Base-by-base conservation (phyloP, 2,329 filamentous ascomycete species). In the Nectriaceae sp. region DNA sequence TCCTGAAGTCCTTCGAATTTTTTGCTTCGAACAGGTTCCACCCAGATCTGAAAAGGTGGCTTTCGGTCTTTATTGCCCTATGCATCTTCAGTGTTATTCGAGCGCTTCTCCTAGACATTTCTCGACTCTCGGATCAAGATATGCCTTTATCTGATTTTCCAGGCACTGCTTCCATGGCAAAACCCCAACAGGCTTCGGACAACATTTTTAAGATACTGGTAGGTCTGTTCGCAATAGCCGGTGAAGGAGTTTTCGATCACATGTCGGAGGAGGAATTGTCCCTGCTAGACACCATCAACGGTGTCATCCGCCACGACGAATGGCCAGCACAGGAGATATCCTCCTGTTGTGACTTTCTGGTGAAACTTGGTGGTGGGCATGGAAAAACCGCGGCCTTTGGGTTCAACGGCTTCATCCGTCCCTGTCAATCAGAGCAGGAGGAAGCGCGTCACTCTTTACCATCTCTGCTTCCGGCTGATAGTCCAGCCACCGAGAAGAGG, bases 71-170 rank as follows among this genome's bases (percentile, higher is more conserved):
- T 50, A 68, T 79, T 42, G 76, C 80, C 11, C 63, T 84, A 16
- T 82, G 80, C 61, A 76, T 84, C n/a, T 82, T 84, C 57, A 83
- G 79, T 59, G 69, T 79, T 21, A 72, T 77, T 18, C 74, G 75
- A 41, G 78, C 78, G 1, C 70, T 84, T 2, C 65, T 83, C 4
- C 67, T 75, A 15, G 77, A 81, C 46, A 66, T 78, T 40, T 49
- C 61, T 20, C 15, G 49, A 20, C 52, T 52, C 16, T 56, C 54
- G 29, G 44, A 55, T 26, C 43, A 58, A 31, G 46, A 46, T 18
- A 40, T 48, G 45, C 36, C 51, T 40, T 20, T 40, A 35, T 46
- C 52, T 22, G 49, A 40, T 4, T 42, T 47, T 36, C 40, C 40
- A 21, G 54, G 47, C 24, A 44, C 24, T 21, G 48, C 35, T 16